Evolutionary conservation across 257 asterid species (phyloP), one percentile per base, ranked within the genome.

Genomic region (Galeopsis tetrahit): DNA sequence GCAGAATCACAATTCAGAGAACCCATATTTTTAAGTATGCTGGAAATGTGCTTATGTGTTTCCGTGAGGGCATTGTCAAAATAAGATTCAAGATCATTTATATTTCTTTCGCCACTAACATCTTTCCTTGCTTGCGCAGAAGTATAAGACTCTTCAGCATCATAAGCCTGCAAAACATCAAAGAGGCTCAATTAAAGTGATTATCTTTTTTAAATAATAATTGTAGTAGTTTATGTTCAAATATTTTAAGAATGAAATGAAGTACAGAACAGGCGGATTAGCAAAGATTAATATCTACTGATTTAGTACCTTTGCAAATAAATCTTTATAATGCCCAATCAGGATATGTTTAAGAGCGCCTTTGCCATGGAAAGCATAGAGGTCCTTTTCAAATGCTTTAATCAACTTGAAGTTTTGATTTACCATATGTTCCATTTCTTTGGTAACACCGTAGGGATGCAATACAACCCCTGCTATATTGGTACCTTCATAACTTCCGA

Each of bases 361-460:
- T 48, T 74, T 73, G 72, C 61, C 74, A 44, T 57, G 66, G 71
- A 84, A 84, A 73, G 76, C 72, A 68, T 76, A 62, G 72, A 92
- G 80, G 65, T 82, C 58, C 35, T 76, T 82, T 80, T 86, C 84
- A 61, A 92, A 81, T 31, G 71, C 42, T 64, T 74, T 79, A 35
- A 92, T 66, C 68, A 88, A 70, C 81, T 82, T 76, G 62, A 92
- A 90, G 80, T 88, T 88, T 32, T 73, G 82, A 68, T 66, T 60
- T 66, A 88, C 82, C 80, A 85, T 68, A 78, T 83, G 81, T 75
- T 85, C 91, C 99, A 95, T 87, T 80, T 92, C 85, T 75, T 66
- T 74, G 2, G 93, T 95, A 57, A 95, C 87, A 38, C 96, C 93
- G 68, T 49, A 82, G 48, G 94, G 97, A 70, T 77, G 93, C 82